Evolutionary conservation across 257 asterid species (phyloP), one percentile per base, ranked within the genome.

Genomic region (Fraxinus excelsior): DNA sequence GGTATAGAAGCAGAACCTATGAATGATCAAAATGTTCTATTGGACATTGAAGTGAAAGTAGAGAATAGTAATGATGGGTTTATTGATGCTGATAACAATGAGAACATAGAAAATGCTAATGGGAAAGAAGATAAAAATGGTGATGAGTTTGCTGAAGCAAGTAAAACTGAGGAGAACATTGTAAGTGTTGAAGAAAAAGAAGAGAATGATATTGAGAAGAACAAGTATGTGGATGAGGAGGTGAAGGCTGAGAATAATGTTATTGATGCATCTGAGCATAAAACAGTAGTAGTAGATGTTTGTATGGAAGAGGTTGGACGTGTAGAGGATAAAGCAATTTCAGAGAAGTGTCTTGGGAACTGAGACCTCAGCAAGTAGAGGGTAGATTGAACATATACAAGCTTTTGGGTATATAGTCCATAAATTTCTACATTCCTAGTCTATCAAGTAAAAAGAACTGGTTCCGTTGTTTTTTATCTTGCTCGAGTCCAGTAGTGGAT

Each of bases 211-310:
- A 37, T 67, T 34, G 44, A 46, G n/a, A 69, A 71, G 76, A 64
- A 51, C 37, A 44, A n/a, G 34, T 8, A 5, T 65, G 72, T 26
- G 6, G 79, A 44, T 42, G 67, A 12, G 23, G 78, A 80, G 68
- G 60, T 53, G 31, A 75, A 77, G 82, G 34, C 34, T 23, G 71
- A 58, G 26, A 73, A 64, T 56, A 44, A 74, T 38, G 82, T 35
- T 31, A 42, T 8, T 75, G 74, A 77, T 26, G 60, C 71, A 66
- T 4, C 67, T 51, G 38, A 60, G 37, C 69, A 10, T 53, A 70
- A 40, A 66, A 76, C 73, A 46, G 70, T 25, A 53, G 76, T 23
- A 77, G 37, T 65, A 74, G 80, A 77, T 80, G 76, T 21, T 56
- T 21, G 76, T 64, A 31, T 46, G 71, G 38, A 72, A 74, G 75